Conservation (phyloP, 345 rosid species). For the Turritis glabra region DNA sequence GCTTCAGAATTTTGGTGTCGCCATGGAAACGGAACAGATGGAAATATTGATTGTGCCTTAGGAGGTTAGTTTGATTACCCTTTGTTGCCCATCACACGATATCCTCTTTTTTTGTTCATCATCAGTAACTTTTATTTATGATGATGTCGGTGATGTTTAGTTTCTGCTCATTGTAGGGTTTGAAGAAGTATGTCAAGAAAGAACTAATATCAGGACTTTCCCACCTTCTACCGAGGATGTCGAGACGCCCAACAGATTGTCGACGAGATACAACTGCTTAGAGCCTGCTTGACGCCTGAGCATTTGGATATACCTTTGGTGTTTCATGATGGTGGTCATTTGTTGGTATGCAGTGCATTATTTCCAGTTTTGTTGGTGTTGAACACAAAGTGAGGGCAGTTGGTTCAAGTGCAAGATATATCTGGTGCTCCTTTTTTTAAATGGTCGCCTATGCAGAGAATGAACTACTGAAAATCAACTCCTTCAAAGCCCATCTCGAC, state of each 20-base stretch:
- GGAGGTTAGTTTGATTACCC: conserved; percentile 42
- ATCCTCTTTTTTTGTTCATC: not conserved
- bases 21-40: conserved; percentile 51
- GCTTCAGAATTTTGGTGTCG: conserved; percentile 51
- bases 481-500: conserved; percentile 49
- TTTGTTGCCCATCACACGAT: not conserved
- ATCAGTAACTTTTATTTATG: not conserved
- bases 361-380: not conserved
- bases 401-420: not conserved
- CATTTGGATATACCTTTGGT: conserved; percentile 58
- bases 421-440: not conserved
- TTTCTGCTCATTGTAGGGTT: conserved; percentile 43
- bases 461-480: conserved; percentile 51
- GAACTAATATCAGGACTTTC: conserved; percentile 51
- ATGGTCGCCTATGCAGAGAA: conserved; percentile 48
- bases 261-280: conserved; percentile 50
- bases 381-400: not conserved
- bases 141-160: not conserved
- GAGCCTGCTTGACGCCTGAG: conserved; percentile 58
- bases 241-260: conserved; percentile 43
- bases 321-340: conserved; percentile 54
- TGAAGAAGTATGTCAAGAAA: conserved; percentile 65
- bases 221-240: conserved; percentile 50
- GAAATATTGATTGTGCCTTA: conserved; percentile 51
- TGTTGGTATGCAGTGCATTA: conserved; percentile 50